These are phyloP conservation scores for Fusarium palustre DNA, from an alignment of 2,329 filamentous ascomycete genomes.

Conservation along the genomic window DNA sequence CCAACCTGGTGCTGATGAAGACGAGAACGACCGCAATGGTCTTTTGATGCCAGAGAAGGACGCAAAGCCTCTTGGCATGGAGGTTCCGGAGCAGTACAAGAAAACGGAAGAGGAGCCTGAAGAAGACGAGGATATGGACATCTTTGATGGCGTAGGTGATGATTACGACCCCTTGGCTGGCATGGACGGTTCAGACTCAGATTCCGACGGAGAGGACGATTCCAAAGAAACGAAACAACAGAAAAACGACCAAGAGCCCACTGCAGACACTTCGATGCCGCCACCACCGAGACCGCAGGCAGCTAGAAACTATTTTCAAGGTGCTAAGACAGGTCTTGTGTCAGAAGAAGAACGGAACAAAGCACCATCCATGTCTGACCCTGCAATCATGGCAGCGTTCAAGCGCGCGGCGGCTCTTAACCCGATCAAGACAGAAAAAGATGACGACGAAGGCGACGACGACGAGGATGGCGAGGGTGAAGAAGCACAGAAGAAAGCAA, in stretches of 20 bases:
- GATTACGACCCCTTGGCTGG: constrained; percentile 76
- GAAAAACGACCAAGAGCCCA: constrained; percentile 38
- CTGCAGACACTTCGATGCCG: constrained; percentile 54
- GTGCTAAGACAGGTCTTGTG: constrained; percentile 65
- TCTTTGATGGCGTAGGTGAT: constrained; percentile 73
- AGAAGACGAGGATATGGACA: constrained; percentile 69
- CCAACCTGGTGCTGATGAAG: constrained; percentile 55
- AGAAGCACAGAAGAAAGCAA: constrained; percentile 62
- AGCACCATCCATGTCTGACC: constrained; percentile 73
- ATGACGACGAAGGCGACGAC: constrained; percentile 18
- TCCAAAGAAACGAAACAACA: constrained; percentile 41
- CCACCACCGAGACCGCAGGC: constrained; percentile 59
- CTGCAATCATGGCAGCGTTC: constrained; percentile 83
- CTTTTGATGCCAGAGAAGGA: constrained; percentile 67
- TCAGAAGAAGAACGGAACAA: constrained; percentile 65
- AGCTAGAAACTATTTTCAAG: constrained; percentile 72
- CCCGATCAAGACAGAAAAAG: constrained; percentile 56
- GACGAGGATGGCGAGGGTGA: constrained; percentile 51
- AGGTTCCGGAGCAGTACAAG: constrained; percentile 69
- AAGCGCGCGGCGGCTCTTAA: constrained; percentile 81
- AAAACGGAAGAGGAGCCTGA: constrained; percentile 60
- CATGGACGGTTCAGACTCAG: constrained; percentile 61
- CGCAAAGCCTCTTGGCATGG: constrained; percentile 71
- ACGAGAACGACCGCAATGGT: constrained; percentile 53
- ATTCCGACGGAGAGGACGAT: constrained; percentile 57